These are phyloP conservation scores for Domatiomyces globalis DNA, from an alignment of 2,329 filamentous ascomycete genomes.

Conservation along the genomic window DNA sequence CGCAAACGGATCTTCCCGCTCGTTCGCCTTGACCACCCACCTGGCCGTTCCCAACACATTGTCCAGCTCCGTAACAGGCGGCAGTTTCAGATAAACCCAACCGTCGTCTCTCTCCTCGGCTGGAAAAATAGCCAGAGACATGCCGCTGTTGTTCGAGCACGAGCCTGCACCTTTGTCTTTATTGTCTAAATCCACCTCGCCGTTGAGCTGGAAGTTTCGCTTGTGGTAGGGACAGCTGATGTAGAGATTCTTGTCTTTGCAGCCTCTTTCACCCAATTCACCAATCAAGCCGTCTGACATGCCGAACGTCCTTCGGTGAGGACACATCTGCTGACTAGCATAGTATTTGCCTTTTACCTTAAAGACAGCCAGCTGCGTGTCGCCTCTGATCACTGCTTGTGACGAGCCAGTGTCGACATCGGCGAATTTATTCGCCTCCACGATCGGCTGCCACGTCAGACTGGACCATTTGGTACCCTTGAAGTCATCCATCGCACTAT, in stretches of 20 bases:
- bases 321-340: conserved; percentile 87
- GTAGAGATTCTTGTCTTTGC: conserved; percentile 52
- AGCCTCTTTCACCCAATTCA: conserved; percentile 31
- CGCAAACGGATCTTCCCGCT: conserved; percentile 43
- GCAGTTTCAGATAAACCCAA: conserved; percentile 65
- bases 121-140: conserved; percentile 72
- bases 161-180: conserved; percentile 40
- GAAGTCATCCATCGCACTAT: conserved; percentile 57
- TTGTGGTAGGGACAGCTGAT: conserved; percentile 82
- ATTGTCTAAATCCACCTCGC: conserved; percentile 27
- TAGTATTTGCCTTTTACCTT: conserved; percentile 68
- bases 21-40: conserved; percentile 65
- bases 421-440: conserved; percentile 55
- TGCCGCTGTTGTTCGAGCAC: conserved; percentile 58
- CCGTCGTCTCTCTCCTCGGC: conserved; percentile 63
- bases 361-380: conserved; percentile 81
- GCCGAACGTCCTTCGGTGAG: conserved; percentile 82
- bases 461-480: conserved; percentile 49
- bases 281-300: conserved; percentile 74
- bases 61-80: conserved; percentile 68
- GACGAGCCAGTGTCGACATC: conserved; percentile 57
- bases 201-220: conserved; percentile 67
- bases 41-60: conserved; percentile 59
- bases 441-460: conserved; percentile 65
- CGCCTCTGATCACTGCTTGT: conserved; percentile 67